Base-by-base conservation (phyloP, 2,329 filamentous ascomycete genomes). In the Cryphonectria carpinicola region DNA sequence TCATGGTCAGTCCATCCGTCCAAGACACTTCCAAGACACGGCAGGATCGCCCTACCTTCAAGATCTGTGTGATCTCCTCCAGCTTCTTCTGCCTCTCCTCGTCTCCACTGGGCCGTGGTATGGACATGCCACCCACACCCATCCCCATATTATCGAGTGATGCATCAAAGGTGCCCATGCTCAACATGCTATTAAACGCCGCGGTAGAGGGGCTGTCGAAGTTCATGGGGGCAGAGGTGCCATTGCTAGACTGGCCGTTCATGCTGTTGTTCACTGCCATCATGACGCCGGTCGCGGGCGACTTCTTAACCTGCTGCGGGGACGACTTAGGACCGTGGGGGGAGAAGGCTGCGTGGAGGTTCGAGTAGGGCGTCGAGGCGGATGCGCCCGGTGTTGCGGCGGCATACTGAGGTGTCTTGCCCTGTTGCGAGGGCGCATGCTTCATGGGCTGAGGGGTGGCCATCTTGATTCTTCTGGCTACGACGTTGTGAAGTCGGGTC, bases 171-270 rank as follows among this genome's bases (percentile, higher is more conserved):
- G 82, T 80, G 1, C 81, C 81, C n/a, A 90, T 84, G 1, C 83
- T 85, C 63, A 89, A 78, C 3, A 84, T 85, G 2, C 87, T 87
- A 76, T 91, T 85, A 0, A 89, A 88, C 4, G 89, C 88, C 1
- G 88, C 87, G 0, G 89, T 88, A 35, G 86, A 88, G 1, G 89
- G 89, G 73, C 88, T 91, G 76, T 91, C 89, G 76, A 90, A 91
- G 76, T 86, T 89, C 56, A 89, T 72, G 35, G 71, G 63, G 14
- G 71, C 71, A 22, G 71, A 43, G 8, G 49, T 22, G 5, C 46
- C 35, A 43, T 58, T 62, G 7, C 69, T 68, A 22, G 39, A 19
- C 56, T 72, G 71, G n/a, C 60, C 61, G 22, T 28, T 72, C 28
- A 46, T 54, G 19, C 82, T 82, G 25, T 68, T 63, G 46, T 58